phyloP scores from a whole-genome alignment of 306 rosid genomes.

The Rosa lucieae region DNA sequence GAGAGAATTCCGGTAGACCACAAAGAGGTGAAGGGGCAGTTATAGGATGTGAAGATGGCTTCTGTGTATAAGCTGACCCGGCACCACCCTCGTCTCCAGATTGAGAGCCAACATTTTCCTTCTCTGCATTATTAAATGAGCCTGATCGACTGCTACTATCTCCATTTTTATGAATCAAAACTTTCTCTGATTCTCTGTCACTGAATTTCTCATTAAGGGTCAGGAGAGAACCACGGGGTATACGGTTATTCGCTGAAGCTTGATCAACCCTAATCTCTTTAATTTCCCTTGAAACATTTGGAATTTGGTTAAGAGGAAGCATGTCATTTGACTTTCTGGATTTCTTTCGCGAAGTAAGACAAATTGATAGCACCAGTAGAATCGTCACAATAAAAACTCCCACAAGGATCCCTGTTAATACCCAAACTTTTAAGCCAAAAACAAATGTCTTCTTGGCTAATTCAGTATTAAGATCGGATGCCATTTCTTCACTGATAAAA shows the following conservation, averaged over 20 bases:
- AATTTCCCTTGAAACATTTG: conserved; percentile 76
- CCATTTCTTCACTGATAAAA: conserved; percentile 45
- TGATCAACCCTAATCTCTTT: conserved; percentile 86
- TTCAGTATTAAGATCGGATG: conserved; percentile 64
- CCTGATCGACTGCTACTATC: conserved; percentile 73
- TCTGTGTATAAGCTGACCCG: conserved; percentile 36
- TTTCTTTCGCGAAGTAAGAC: conserved; percentile 71
- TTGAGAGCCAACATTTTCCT: conserved; percentile 59
- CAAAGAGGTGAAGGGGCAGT: conserved; percentile 69
- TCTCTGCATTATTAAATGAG: conserved; percentile 59
- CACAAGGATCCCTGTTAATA: conserved; percentile 64
- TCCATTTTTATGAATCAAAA: conserved; percentile 59
- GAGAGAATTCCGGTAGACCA: conserved; percentile 91
- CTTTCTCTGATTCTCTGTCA: conserved; percentile 69
- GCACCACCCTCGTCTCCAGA: conserved; percentile 63
- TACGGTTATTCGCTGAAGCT: conserved; percentile 49
- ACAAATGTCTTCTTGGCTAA: conserved; percentile 68
- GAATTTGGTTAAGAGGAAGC: conserved; percentile 55
- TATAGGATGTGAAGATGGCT: conserved; percentile 49
- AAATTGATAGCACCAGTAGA: conserved; percentile 69
- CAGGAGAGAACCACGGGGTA: conserved; percentile 39
- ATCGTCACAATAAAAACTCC: conserved; percentile 65
- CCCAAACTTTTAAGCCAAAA: conserved; percentile 82
- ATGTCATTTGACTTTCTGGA: conserved; percentile 62
- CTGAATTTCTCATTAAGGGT: conserved; percentile 56